Conservation (phyloP, 1,284 basidiomycete species). For the Leccinum pallidistipes region DNA sequence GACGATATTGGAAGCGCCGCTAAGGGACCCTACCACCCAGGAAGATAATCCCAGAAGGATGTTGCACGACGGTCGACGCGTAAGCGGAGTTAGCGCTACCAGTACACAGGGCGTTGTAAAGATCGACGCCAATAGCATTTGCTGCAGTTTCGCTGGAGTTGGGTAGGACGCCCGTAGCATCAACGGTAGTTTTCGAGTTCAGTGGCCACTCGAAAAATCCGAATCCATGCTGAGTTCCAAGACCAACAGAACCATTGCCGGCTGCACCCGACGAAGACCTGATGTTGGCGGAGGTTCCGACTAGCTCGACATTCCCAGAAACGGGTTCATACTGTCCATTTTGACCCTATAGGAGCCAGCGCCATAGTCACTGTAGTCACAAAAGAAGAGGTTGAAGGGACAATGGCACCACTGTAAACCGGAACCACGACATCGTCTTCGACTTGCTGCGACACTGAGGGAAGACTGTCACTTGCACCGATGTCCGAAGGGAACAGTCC, state of each 20-base stretch:
- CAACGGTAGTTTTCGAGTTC: conserved; percentile 40
- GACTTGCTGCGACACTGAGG: conserved; percentile 79
- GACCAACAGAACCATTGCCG: conserved; percentile 32
- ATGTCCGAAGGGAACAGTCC: conserved; percentile 81
- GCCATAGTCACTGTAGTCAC: conserved; percentile 73
- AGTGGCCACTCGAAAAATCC: conserved; percentile 84
- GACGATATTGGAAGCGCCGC: conserved; percentile 71
- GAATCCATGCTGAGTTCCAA: conserved; percentile 49
- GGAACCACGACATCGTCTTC: conserved; percentile 57
- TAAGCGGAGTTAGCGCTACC: conserved; percentile 37
- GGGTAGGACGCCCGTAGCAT: conserved; percentile 59
- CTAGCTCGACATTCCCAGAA: conserved; percentile 76
- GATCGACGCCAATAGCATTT: conserved; percentile 61
- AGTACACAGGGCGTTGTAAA: conserved; percentile 56
- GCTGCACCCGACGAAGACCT: conserved; percentile 35
- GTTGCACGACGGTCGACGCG: conserved; percentile 60
- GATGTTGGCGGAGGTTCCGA: conserved; percentile 62
- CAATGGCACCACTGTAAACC: conserved; percentile 83
- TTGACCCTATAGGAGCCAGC: conserved; percentile 59
- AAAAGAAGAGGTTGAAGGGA: conserved; percentile 72
- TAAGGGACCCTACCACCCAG: conserved; percentile 71
- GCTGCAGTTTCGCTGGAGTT: conserved; percentile 75
- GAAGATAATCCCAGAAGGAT: conserved; percentile 66
- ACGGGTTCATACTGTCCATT: conserved; percentile 75
- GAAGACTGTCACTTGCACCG: conserved; percentile 82